Conservation (phyloP, 1,284 basidiomycete species). For the Xerocomus amazonicus region DNA sequence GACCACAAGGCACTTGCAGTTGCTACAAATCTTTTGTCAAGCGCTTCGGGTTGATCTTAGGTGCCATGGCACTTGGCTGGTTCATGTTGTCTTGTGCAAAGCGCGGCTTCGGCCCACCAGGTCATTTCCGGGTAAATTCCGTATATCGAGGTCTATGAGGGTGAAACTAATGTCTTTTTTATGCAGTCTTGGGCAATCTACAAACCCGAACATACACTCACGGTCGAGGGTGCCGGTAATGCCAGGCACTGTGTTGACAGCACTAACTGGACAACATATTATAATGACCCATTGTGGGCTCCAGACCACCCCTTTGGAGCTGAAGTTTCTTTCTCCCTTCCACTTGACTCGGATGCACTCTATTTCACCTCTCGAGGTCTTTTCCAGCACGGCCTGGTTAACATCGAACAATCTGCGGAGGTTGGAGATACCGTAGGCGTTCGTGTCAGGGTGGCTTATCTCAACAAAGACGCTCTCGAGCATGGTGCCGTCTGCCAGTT, state of each 20-base stretch:
- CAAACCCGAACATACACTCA: background rate
- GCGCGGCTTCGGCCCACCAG: slow-evolving; percentile 3
- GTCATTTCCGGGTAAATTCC: slow-evolving; percentile 14
- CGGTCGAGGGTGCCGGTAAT: background rate
- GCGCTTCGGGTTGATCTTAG: slow-evolving; percentile 9
- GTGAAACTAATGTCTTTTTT: background rate
- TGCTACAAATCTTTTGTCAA: slow-evolving; percentile 6
- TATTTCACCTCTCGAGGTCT: slow-evolving; percentile 38
- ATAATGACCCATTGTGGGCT: slow-evolving; percentile 28
- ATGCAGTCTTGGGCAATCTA: slow-evolving; percentile 6
- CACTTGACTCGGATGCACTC: slow-evolving; percentile 35
- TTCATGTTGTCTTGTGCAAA: slow-evolving; percentile 9
- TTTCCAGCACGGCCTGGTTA: slow-evolving; percentile 30
- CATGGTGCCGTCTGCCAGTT: slow-evolving; percentile 37
- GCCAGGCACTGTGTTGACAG: slow-evolving; percentile 13
- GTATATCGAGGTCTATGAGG: background rate
- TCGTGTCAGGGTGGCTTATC: slow-evolving; percentile 34
- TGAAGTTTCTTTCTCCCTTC: slow-evolving; percentile 35
- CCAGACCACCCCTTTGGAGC: slow-evolving; percentile 22
- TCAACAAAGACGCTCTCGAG: slow-evolving; percentile 24
- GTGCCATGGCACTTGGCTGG: slow-evolving; percentile 11
- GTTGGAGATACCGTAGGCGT: slow-evolving; percentile 31
- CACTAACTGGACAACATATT: slow-evolving; percentile 27
- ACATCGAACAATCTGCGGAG: slow-evolving; percentile 31
- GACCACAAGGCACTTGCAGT: background rate